phyloP scores from a whole-genome alignment of 805 yeast species.

The Sugiyamaella qingdaonensis region DNA sequence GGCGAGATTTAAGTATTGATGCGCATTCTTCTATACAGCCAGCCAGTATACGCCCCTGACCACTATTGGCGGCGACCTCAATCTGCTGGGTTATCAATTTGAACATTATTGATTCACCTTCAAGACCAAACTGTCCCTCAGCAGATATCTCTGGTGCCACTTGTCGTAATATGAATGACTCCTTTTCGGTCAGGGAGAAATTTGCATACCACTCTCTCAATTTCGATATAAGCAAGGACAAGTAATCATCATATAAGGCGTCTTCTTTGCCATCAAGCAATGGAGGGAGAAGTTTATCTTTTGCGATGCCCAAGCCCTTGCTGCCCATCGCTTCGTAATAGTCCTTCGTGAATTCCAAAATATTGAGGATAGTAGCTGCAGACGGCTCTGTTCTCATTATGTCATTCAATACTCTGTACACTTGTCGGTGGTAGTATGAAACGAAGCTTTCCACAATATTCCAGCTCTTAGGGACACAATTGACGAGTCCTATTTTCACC shows the following conservation, averaged over 20 bases:
- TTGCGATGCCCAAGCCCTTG: constrained; percentile 40
- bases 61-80: constrained; percentile 80
- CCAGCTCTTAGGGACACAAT: constrained; percentile 73
- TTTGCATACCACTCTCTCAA: constrained; percentile 83
- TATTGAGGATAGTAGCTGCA: constrained; percentile 64
- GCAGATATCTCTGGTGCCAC: constrained; percentile 68
- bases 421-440: constrained; percentile 60
- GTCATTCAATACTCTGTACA: constrained; percentile 59
- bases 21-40: constrained; percentile 76
- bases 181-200: constrained; percentile 61
- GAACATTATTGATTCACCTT: constrained; percentile 74
- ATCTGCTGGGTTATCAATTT: constrained; percentile 86
- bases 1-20: constrained; percentile 54
- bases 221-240: constrained; percentile 63
- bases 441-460: constrained; percentile 58
- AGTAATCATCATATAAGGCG: constrained; percentile 69
- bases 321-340: constrained; percentile 50
- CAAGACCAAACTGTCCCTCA: constrained; percentile 53
- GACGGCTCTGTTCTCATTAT: constrained; percentile 70
- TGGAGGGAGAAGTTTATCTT: constrained; percentile 43
- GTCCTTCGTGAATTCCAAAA: constrained; percentile 72
- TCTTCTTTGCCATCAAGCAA: constrained; percentile 71
- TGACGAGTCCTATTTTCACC: constrained; percentile 54
- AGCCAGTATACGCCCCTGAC: constrained; percentile 71
- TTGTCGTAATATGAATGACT: constrained; percentile 57